Base-by-base conservation (phyloP, 495 filamentous ascomycete genomes). In the Daldinia caldariorum region DNA sequence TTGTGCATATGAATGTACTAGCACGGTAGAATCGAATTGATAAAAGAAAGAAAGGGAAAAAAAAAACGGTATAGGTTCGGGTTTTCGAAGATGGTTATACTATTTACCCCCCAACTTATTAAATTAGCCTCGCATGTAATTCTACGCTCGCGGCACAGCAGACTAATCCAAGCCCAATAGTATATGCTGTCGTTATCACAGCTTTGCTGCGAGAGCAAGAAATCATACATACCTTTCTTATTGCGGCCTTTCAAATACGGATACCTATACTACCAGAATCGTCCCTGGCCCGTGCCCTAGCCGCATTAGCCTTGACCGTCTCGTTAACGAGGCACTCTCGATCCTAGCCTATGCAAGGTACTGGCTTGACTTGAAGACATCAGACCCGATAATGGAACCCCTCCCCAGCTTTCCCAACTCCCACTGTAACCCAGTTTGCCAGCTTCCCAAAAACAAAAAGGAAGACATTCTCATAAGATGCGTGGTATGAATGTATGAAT, bases 311-410 rank as follows among this genome's bases (percentile, higher is more conserved):
- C 58, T 54, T 43, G 32, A 58, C 18, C 49, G 34, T 31, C 53
- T 53, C 60, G 13, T 70, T 61, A 61, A 70, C 54, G 38, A 70
- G 31, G 38, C 56, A 39, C 55, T 60, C n/a, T 63, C 54, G 53
- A 55, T 65, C 39, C 39, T 70, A 50, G 67, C 16, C 56, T 65
- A 61, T 64, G 61, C 67, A 65, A 70, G 67, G 61, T 70, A 63
- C 59, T 66, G 37, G 26, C 66, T 66, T 13, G 49, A 58, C 66
- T 68, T 22, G 14, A 54, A 38, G 26, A n/a, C 54, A 14, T 70
- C 61, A 49, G 67, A 38, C 57, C 61, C 61, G 61, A 65, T 57
- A 43, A 59, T 54, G 59, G 45, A 22, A 18, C 55, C 53, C 62
- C 66, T 54, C 54, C 54, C 49, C 49, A 31, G 55, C 37, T 10